A percentile compares a stretch with the other conserved stretches of the same genome.
Evolutionary conservation across 139 green algal genomes (phyloP).

Genomic region (Dunaliella primolecta): DNA sequence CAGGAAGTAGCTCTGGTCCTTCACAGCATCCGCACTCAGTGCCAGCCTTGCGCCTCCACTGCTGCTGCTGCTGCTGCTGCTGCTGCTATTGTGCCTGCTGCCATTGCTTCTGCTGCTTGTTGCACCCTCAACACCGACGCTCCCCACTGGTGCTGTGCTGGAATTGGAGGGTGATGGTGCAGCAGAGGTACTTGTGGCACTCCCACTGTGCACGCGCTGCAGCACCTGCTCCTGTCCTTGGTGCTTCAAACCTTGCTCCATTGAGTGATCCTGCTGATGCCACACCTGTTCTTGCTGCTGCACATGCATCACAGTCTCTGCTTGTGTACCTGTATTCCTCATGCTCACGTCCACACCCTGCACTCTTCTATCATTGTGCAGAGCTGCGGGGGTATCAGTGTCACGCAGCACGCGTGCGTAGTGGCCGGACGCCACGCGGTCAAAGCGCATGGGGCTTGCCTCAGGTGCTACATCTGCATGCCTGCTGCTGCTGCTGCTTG

Average conservation of each 20-base stretch:
- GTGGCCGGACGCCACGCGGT: conserved; percentile 35
- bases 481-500: background rate
- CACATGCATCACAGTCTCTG: background rate
- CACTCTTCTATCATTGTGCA: too few species aligned
- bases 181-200: background rate
- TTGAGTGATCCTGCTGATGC: background rate
- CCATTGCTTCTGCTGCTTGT: background rate
- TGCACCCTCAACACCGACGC: too few species aligned
- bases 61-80: conserved; percentile 19
- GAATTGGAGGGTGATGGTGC: background rate
- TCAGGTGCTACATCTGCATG: background rate
- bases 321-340: too few species aligned
- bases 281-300: background rate
- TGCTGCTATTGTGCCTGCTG: conserved; percentile 8
- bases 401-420: conserved; percentile 36
- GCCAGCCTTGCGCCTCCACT: conserved; percentile 43
- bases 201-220: background rate
- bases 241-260: background rate
- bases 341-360: too few species aligned
- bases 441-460: background rate
- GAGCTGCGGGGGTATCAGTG: background rate
- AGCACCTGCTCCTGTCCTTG: background rate
- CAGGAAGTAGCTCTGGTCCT: conserved; percentile 96
- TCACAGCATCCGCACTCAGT: conserved; percentile 76
- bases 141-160: too few species aligned